Evolutionary conservation across 257 asterid genomes (phyloP), one percentile per base, ranked within the genome.

Genomic region (Petunia secreta): DNA sequence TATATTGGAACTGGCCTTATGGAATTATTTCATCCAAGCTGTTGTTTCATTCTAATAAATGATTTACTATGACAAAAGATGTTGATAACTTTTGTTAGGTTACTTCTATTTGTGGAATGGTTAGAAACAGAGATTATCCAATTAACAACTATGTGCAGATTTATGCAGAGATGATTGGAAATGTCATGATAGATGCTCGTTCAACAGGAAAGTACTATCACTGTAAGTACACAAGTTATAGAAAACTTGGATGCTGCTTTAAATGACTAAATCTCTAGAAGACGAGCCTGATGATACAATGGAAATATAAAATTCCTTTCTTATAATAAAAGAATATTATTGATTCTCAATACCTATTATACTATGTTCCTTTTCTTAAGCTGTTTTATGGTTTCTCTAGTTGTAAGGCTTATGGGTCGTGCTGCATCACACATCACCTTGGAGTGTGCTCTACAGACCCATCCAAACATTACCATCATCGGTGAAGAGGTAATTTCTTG

Each of bases 171-270:
- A 96, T 96, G 98, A 90, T 92, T 75, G 95, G 95, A 79, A 90
- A 90, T 82, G 97, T 92, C 80, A 92, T 92, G 97, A 79, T 92
- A 52, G 99, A 96, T 89, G 99, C 98, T 50, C 99, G 99, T 55
- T 96, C 99, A 79, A 94, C 99, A 81, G 98, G 98, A 84, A 96
- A 96, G 90, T 96, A 96, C 85, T 96, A 96, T 66, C 99, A 96
- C 67, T 96, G 99, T 96, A 83, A 89, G 99, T 85, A 59, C 64
- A 68, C 3, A 65, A 38, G 34, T 48, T 13, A 44, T 3, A 57
- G 16, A 71, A 60, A 36, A 71, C 44, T 73, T 34, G 62, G 34
- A 36, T 34, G 11, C 46, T 67, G 10, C 59, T 48, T 48, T 52
- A 48, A 16, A 36, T 73, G 59, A 11, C 2, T 50, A 73, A 73